Evolutionary conservation across 1,284 basidiomycete genomes (phyloP).

Genomic region (Apiotrichum domesticum): DNA sequence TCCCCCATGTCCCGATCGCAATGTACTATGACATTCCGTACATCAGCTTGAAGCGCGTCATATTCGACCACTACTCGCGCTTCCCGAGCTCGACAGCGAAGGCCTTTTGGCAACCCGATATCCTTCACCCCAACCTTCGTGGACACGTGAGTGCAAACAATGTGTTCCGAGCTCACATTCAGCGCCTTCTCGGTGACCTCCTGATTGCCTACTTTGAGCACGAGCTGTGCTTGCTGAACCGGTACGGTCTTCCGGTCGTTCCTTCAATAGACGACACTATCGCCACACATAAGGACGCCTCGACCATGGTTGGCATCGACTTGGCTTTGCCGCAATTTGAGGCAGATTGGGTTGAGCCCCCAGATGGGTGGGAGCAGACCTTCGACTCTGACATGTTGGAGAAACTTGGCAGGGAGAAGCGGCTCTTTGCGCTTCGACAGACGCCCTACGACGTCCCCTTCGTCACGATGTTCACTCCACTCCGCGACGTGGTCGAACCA

Average conservation of each 20-base stretch:
- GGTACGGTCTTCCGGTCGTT: conserved; percentile 32
- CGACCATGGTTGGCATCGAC: conserved; percentile 29
- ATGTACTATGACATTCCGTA: conserved; percentile 46
- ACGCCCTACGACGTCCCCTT: conserved; percentile 38
- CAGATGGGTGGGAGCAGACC: conserved; percentile 37
- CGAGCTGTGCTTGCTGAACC: conserved; percentile 41
- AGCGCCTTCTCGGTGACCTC: conserved; percentile 44
- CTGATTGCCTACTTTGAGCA: conserved; percentile 44
- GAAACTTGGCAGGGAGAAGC: conserved; percentile 23
- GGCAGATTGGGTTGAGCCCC: conserved; percentile 17
- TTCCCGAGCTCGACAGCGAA: conserved; percentile 36
- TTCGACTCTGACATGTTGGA: conserved; percentile 27
- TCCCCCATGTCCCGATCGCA: conserved; percentile 43
- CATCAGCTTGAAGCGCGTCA: conserved; percentile 41
- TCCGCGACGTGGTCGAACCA: conserved; percentile 37
- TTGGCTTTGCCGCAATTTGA: conserved; percentile 1
- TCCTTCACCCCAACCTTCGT: conserved; percentile 43
- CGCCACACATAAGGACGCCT: conserved; percentile 25
- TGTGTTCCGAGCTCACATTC: not conserved
- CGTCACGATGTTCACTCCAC: conserved; percentile 35
- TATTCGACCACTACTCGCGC: conserved; percentile 43
- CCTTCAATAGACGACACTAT: conserved; percentile 27
- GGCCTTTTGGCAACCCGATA: conserved; percentile 38
- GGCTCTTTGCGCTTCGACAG: conserved; percentile 32
- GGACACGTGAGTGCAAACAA: conserved; percentile 35